Base-by-base conservation (phyloP, 2,329 filamentous ascomycete genomes). In the Fusarium napiforme region DNA sequence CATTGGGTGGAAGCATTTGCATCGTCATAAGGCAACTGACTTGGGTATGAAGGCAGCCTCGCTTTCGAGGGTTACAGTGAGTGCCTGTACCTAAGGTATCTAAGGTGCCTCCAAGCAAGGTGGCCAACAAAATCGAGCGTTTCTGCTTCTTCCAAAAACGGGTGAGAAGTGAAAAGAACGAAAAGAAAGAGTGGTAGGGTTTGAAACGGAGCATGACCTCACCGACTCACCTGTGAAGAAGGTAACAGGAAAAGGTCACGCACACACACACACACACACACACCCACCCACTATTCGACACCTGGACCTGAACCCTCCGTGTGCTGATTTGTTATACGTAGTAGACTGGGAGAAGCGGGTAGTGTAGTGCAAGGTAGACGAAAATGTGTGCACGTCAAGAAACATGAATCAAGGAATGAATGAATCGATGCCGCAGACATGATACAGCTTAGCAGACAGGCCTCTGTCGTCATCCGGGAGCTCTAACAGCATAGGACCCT, bases 101-200 rank as follows among this genome's bases (percentile, higher is more conserved):
- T 45, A 45, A 34, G n/a, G 16, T 21, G 49, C 30, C 9, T 18
- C 16, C 19, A 40, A 8, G 23, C 34, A 40, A 40, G 23, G 26
- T 40, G 30, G 56, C 62, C 43, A 60, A 69, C 57, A 62, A 62
- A 73, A 71, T 71, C 52, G 50, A 37, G 70, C 70, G 67, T 64
- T 56, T 19, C 46, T 47, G 50, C 56, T 55, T 50, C 39, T 36
- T 64, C 43, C 26, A 30, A 56, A 69, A 40, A 36, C 36, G 40
- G 43, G 32, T 23, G 40, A 37, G n/a, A 60, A 32, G 30, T 49
- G 52, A 28, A 34, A 40, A 37, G 34, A 53, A 64, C 52, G 28
- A 28, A 69, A 69, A 46, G 52, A 69, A 69, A 46, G 47, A 49
- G 64, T 26, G 58, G 47, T 56, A 56, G 67, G 64, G 43, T 28